A percentile compares a stretch with the other conserved stretches of the same genome.
These are phyloP conservation scores for Pyrenophora seminiperda DNA, from an alignment of 2,329 filamentous ascomycete species.

Conservation along the genomic window DNA sequence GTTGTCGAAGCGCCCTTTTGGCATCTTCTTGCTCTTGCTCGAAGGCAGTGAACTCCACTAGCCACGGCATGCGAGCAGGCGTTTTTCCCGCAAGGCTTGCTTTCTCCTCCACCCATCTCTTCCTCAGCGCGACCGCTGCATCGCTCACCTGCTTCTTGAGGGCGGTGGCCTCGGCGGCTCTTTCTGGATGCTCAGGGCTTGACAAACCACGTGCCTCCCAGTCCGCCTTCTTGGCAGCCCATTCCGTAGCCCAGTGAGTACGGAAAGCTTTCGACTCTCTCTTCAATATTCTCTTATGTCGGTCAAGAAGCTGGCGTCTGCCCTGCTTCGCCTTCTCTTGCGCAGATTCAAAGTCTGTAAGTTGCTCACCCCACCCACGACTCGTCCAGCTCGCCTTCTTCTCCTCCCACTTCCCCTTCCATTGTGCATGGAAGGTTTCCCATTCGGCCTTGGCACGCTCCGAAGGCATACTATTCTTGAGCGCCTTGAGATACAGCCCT, in stretches of 20 bases:
- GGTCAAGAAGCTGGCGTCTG: background rate
- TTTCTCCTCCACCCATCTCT: background rate
- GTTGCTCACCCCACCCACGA: constrained; percentile 2
- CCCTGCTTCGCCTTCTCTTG: constrained; percentile 1
- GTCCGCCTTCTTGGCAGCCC: background rate
- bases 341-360: constrained; percentile 2
- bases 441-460: constrained; percentile 6
- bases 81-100: background rate
- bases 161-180: background rate
- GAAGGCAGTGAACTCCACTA: constrained; percentile 7
- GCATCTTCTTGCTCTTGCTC: constrained; percentile 2
- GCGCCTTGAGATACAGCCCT: constrained; percentile 30
- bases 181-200: background rate
- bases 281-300: background rate
- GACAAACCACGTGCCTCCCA: constrained; percentile 2
- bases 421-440: constrained; percentile 7
- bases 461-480: constrained; percentile 28
- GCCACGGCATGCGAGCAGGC: constrained; percentile 3
- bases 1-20: constrained; percentile 17
- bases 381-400: constrained; percentile 8
- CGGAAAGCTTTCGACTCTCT: constrained; percentile 1
- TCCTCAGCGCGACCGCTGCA: background rate
- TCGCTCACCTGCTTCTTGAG: background rate
- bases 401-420: constrained; percentile 14
- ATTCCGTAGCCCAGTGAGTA: background rate